These are phyloP conservation scores for Mycena vulgaris DNA, from an alignment of 768 basidiomycete species.

Conservation along the genomic window DNA sequence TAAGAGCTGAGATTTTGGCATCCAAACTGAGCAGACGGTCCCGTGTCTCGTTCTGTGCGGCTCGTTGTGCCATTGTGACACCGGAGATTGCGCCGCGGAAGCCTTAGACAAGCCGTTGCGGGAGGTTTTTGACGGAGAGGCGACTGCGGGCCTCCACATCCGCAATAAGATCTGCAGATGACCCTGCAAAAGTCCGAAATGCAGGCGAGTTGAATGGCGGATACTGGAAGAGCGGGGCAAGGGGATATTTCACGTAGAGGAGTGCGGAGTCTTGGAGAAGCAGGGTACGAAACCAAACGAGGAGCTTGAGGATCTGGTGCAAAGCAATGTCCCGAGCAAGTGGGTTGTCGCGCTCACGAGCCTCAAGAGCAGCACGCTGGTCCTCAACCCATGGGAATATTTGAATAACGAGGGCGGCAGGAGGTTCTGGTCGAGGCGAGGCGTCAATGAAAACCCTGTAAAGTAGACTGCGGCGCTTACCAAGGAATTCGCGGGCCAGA, in stretches of 20 bases:
- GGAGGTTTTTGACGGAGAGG: constrained; percentile 1
- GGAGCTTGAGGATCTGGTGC: constrained; percentile 39
- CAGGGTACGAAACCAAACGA: constrained; percentile 17
- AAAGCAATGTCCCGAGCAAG: constrained; percentile 44
- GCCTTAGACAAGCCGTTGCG: constrained; percentile 5
- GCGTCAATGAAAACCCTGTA: too few relatives aligned
- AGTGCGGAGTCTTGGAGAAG: constrained; percentile 13
- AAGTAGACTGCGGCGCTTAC: constrained; percentile 41
- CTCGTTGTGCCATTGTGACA: neutral
- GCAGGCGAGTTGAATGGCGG: constrained; percentile 1
- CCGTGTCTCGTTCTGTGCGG: neutral
- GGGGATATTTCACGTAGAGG: constrained; percentile 6
- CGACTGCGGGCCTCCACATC: neutral
- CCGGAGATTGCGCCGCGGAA: constrained; percentile 17
- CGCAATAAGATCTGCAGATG: neutral
- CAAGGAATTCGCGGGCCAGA: constrained; percentile 41
- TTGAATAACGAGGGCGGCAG: constrained; percentile 24
- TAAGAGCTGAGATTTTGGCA: neutral
- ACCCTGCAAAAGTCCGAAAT: constrained; percentile 1
- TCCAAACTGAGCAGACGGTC: neutral
- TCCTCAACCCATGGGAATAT: constrained; percentile 50
- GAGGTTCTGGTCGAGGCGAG: too few relatives aligned
- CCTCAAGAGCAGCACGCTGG: constrained; percentile 27
- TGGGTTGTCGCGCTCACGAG: neutral
- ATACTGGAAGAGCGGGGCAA: constrained; percentile 6